A percentile compares a stretch with the other conserved stretches of the same genome.
phyloP scores from a whole-genome alignment of 768 basidiomycete genomes.

The Calocybe cyanea region DNA sequence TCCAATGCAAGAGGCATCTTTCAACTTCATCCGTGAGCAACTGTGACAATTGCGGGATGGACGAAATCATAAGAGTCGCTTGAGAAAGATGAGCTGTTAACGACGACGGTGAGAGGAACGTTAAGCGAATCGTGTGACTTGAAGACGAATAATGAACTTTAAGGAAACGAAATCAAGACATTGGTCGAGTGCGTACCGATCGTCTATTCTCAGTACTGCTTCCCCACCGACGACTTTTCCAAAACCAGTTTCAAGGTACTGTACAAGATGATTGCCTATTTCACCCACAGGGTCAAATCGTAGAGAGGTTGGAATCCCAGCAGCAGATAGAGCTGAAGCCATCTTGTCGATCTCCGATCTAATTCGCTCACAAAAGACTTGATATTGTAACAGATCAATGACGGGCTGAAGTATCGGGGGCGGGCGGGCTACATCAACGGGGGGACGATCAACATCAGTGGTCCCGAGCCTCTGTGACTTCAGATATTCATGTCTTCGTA shows the following conservation, averaged over 20 bases:
- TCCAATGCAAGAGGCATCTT: slow-evolving; percentile 59
- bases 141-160: background rate
- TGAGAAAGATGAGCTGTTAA: slow-evolving; percentile 78
- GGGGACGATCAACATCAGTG: slow-evolving; percentile 18
- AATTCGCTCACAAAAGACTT: slow-evolving; percentile 65
- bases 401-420: slow-evolving; percentile 66
- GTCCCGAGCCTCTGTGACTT: slow-evolving; percentile 38
- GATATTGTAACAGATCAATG: slow-evolving; percentile 78
- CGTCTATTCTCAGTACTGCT: slow-evolving; percentile 65
- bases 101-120: slow-evolving; percentile 70
- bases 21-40: slow-evolving; percentile 78
- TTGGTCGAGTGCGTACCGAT: slow-evolving; percentile 48
- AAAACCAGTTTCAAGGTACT: slow-evolving; percentile 38
- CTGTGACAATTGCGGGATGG: slow-evolving; percentile 72
- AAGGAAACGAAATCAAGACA: too few relatives aligned
- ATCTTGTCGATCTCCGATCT: slow-evolving; percentile 53
- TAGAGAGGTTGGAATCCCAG: slow-evolving; percentile 54
- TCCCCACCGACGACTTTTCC: slow-evolving; percentile 61
- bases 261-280: slow-evolving; percentile 55
- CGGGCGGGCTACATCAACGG: slow-evolving; percentile 19
- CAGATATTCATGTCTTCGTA: slow-evolving; percentile 51
- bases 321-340: slow-evolving; percentile 41
- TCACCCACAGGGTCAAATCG: slow-evolving; percentile 66
- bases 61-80: slow-evolving; percentile 69
- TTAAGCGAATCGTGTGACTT: slow-evolving; percentile 74